Evolutionary conservation across 306 rosid genomes (phyloP).

Genomic region (Oemleria cerasiformis): DNA sequence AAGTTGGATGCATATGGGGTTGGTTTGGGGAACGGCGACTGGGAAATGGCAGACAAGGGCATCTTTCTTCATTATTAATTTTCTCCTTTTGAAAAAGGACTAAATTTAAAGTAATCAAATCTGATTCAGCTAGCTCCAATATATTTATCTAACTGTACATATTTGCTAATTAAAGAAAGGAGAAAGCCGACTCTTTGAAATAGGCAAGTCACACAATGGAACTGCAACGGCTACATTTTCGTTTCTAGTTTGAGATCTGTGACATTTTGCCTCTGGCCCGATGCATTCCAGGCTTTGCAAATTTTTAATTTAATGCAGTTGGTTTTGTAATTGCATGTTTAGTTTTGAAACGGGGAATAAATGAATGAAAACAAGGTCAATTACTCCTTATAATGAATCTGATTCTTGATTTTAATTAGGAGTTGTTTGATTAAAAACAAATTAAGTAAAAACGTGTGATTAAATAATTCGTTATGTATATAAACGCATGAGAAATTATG

Average conservation of each 20-base stretch:
- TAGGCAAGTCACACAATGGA: neutral
- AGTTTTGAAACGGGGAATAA: no score
- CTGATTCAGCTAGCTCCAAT: neutral
- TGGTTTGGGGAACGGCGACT: constrained; percentile 14
- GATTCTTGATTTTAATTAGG: no score
- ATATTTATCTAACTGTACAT: neutral
- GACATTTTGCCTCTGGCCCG: no score
- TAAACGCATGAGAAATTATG: no score
- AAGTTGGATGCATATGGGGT: neutral
- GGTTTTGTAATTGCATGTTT: neutral
- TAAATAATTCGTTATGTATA: no score
- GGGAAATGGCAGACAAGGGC: constrained; percentile 23
- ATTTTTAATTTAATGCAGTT: neutral
- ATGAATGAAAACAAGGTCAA: no score
- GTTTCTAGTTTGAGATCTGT: neutral
- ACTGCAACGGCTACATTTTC: neutral
- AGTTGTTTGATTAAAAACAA: no score
- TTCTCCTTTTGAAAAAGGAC: constrained; percentile 1
- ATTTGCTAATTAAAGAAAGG: neutral
- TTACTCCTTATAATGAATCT: no score
- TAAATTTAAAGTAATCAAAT: neutral
- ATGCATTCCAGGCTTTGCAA: neutral
- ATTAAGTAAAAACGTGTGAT: no score
- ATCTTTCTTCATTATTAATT: constrained; percentile 15
- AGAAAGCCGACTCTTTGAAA: neutral